Base-by-base conservation (phyloP, 768 basidiomycete genomes). In the Rhodotorula taiwanensis region DNA sequence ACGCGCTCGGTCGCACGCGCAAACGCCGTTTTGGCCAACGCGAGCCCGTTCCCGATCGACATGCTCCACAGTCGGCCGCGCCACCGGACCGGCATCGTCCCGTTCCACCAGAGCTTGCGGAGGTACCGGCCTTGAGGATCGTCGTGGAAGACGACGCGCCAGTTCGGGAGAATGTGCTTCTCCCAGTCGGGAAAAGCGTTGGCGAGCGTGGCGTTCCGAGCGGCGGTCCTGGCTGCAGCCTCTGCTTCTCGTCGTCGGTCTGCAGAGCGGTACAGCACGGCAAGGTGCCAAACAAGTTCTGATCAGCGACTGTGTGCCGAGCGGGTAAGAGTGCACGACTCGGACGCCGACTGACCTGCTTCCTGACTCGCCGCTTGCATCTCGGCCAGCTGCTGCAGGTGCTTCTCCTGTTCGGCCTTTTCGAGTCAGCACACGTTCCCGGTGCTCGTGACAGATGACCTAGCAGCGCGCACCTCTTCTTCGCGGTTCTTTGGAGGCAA, bases 361-460 rank as follows among this genome's bases (percentile, higher is more conserved):
- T 76, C 75, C 55, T 86, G 83, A 76, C 87, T 89, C 49, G 79
- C 83, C 67, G 83, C 84, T 86, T 91, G 89, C 89, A 94, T 94
- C 39, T 80, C 76, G 72, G 89, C 83, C 86, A 90, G 92, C 73
- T 87, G 86, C 7, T 84, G 82, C 73, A 89, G 79, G 76, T 94
- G 91, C 69, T 86, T 92, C 52, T 79, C 58, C 65, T 71, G 53
- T 20, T 4, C 33, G 3, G 7, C 4, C 3, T 9, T 5, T 13
- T 23, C 11, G 10, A 2, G 50, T 20, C 30, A 43, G 33, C n/a
- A 18, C n/a, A 16, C 5, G 10, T 5, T 23, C 20, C 21, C 13
- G 27, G 20, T 43, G 10, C 21, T 25, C 23, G n/a, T 28, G 45
- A 21, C 27, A 36, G 47, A 45, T 52, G 52, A 10, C 16, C n/a